phyloP scores from a whole-genome alignment of 1,284 basidiomycete genomes.

The Bjerkandera adusta region DNA sequence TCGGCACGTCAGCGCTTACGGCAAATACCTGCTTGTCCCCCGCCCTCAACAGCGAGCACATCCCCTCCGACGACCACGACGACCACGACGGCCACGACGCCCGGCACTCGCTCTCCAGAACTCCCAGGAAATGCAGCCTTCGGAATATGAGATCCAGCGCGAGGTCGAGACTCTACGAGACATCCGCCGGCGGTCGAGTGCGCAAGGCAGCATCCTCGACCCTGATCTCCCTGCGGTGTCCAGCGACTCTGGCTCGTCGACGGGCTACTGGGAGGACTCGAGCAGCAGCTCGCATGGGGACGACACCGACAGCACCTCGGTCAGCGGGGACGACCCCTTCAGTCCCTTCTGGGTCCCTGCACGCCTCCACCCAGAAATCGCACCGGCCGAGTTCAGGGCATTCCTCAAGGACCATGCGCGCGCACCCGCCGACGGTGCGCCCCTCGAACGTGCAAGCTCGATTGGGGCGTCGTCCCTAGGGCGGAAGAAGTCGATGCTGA shows the following conservation, averaged over 20 bases:
- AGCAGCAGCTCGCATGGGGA: constrained; percentile 47
- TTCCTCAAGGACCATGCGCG: constrained; percentile 93
- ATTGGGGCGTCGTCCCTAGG: constrained; percentile 51
- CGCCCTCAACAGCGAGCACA: constrained; percentile 12
- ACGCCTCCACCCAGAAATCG: constrained; percentile 94
- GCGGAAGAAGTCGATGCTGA: constrained; percentile 88
- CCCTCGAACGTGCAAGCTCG: constrained; percentile 36
- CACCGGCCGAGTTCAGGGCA: constrained; percentile 91
- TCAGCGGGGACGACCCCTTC: constrained; percentile 64
- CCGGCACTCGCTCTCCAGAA: not conserved
- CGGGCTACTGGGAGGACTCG: constrained; percentile 51
- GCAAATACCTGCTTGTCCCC: constrained; percentile 15
- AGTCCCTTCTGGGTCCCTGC: constrained; percentile 99
- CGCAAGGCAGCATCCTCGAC: constrained; percentile 70
- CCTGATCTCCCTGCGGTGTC: constrained; percentile 79
- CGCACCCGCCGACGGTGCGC: constrained; percentile 47
- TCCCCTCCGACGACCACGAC: too few species aligned
- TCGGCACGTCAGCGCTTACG: constrained; percentile 12
- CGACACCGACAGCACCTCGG: constrained; percentile 32
- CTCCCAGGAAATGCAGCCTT: constrained; percentile 56
- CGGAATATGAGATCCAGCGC: constrained; percentile 82
- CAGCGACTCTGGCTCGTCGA: constrained; percentile 51
- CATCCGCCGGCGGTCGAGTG: constrained; percentile 76
- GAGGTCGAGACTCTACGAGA: constrained; percentile 85
- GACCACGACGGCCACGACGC: constrained; percentile 6